phyloP scores from a whole-genome alignment of 2,329 filamentous ascomycete genomes.

The Clarireedia homoeocarpa region DNA sequence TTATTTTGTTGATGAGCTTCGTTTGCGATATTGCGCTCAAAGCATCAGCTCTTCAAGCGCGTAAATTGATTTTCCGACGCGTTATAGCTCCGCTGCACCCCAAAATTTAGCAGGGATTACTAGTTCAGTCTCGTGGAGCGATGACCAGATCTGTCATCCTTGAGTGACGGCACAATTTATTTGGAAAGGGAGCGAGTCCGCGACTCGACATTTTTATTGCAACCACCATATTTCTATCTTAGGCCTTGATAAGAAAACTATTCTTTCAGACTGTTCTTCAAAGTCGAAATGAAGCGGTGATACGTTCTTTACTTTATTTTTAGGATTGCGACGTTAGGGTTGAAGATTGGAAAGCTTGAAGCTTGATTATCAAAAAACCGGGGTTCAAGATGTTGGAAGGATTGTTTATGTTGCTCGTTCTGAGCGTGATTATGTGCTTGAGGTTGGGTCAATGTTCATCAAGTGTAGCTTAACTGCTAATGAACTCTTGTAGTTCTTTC shows the following conservation, averaged over 20 bases:
- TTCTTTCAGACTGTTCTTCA: background rate
- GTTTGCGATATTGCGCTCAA: background rate
- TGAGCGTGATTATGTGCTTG: slow-evolving; percentile 47
- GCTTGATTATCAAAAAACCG: slow-evolving; percentile 8
- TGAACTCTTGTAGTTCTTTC: slow-evolving; percentile 61
- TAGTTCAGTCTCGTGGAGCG: slow-evolving; percentile 7
- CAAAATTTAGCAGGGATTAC: background rate
- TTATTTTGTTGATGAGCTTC: background rate
- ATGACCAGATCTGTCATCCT: slow-evolving; percentile 10
- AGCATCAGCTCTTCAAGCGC: slow-evolving; percentile 9
- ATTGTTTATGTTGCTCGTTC: slow-evolving; percentile 28
- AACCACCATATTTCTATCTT: background rate
- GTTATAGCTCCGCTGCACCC: background rate
- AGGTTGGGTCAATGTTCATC: slow-evolving; percentile 37
- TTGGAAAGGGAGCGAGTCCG: slow-evolving; percentile 1
- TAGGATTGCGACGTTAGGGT: slow-evolving; percentile 1
- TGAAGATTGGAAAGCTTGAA: background rate
- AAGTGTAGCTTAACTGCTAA: background rate
- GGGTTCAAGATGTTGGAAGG: slow-evolving; percentile 30
- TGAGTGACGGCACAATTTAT: slow-evolving; percentile 1
- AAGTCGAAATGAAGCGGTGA: slow-evolving; percentile 6
- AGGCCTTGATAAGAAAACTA: background rate
- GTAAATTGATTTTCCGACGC: slow-evolving; percentile 18
- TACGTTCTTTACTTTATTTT: background rate
- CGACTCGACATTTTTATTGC: background rate